These are phyloP conservation scores for Pezicula radicicola DNA, from an alignment of 2,329 filamentous ascomycete species.

Conservation along the genomic window DNA sequence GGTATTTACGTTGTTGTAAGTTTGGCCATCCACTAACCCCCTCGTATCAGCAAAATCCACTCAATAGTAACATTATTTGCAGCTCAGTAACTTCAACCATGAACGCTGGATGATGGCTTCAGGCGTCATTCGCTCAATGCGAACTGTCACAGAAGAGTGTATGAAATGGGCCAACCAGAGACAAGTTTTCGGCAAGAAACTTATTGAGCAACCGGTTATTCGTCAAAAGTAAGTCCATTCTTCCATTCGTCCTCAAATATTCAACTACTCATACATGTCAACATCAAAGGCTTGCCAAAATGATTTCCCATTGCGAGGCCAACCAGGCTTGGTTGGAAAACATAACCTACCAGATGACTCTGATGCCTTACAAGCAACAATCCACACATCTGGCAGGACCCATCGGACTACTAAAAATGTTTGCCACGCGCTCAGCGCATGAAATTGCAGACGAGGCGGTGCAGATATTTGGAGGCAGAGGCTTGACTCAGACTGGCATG, in stretches of 20 bases:
- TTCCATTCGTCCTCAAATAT: background rate
- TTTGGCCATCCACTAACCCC: conserved; percentile 29
- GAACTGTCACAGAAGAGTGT: conserved; percentile 76
- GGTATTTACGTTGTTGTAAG: conserved; percentile 75
- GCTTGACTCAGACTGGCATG: conserved; percentile 79
- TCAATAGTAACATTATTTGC: too few relatives aligned
- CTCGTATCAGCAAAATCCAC: background rate
- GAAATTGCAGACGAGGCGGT: conserved; percentile 81
- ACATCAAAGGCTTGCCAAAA: conserved; percentile 65
- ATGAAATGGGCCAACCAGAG: conserved; percentile 88
- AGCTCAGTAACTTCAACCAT: conserved; percentile 83
- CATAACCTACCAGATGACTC: conserved; percentile 84
- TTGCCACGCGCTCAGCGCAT: conserved; percentile 71
- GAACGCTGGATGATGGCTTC: conserved; percentile 76
- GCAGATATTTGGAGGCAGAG: conserved; percentile 83
- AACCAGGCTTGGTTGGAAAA: conserved; percentile 83
- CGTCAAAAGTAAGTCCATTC: conserved; percentile 61
- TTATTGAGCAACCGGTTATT: conserved; percentile 82
- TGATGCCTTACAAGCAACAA: conserved; percentile 79
- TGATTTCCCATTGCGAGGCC: conserved; percentile 80
- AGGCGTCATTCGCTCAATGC: conserved; percentile 60
- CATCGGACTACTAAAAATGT: conserved; percentile 80
- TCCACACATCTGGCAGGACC: conserved; percentile 73
- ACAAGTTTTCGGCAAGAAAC: conserved; percentile 76
- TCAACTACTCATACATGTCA: conserved; percentile 3